Percentiles rank a stretch among this genome's conserved stretches.
These are phyloP conservation scores for Lipomyces yamanashiensis DNA, from an alignment of 805 yeast species.

Conservation along the genomic window DNA sequence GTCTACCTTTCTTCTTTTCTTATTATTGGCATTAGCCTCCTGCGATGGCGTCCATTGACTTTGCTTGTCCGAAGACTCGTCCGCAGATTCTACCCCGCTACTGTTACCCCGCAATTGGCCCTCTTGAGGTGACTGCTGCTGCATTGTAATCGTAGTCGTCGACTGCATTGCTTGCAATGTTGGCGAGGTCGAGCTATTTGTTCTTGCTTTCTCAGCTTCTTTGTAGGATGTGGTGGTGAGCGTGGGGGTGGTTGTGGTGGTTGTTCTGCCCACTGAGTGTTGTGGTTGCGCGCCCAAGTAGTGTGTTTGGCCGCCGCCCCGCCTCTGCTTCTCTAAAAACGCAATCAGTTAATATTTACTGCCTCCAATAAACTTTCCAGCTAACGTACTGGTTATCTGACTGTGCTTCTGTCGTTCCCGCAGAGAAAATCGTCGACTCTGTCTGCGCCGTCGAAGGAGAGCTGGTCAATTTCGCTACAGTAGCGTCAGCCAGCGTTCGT, in stretches of 20 bases:
- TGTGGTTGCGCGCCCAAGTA: too few species aligned
- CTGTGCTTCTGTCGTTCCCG: background rate
- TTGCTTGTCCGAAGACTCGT: background rate
- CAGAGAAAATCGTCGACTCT: background rate
- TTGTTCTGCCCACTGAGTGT: background rate
- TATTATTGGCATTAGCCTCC: background rate
- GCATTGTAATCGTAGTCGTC: background rate
- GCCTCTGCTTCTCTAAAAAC: background rate
- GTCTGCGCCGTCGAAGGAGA: background rate
- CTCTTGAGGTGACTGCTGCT: constrained; percentile 5
- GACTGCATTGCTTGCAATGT: background rate
- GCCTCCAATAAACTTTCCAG: too few species aligned
- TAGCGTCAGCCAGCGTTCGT: constrained; percentile 29
- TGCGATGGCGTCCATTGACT: background rate
- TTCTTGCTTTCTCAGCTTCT: background rate
- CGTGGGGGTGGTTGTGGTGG: background rate
- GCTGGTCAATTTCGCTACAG: constrained; percentile 13
- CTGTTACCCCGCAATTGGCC: constrained; percentile 9
- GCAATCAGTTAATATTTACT: background rate
- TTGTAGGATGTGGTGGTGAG: background rate
- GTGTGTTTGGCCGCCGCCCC: too few species aligned
- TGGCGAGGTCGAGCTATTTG: background rate
- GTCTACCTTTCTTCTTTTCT: constrained; percentile 30
- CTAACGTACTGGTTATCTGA: background rate
- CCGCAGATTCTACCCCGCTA: constrained; percentile 20